Percentiles rank a stretch among this genome's conserved stretches.
phyloP scores from a whole-genome alignment of 208 protist genomes.

The Herpetomonas samuelpessoai region DNA sequence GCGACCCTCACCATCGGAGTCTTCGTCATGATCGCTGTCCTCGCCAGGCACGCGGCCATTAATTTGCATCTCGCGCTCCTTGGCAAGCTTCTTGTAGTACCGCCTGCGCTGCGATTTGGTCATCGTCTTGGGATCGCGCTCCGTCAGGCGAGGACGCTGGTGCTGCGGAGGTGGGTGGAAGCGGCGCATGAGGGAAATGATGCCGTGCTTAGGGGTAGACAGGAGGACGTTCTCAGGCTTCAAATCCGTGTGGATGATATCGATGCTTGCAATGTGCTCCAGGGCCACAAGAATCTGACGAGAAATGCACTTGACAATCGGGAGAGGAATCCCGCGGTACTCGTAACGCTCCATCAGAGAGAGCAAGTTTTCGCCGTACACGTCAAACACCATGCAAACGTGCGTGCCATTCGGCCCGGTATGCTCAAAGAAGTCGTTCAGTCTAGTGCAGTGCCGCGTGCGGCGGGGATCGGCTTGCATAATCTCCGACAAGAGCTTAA shows the following conservation, averaged over 20 bases:
- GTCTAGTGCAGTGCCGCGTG: constrained; percentile 58
- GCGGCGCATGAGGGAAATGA: constrained; percentile 85
- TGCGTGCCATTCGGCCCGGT: constrained; percentile 87
- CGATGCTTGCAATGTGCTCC: constrained; percentile 93
- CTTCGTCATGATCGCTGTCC: constrained; percentile 18
- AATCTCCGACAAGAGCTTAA: constrained; percentile 76
- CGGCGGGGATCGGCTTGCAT: constrained; percentile 78
- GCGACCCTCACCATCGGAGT: constrained; percentile 7
- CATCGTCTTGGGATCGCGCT: constrained; percentile 86
- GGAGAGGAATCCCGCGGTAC: constrained; percentile 94
- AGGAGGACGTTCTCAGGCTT: constrained; percentile 97
- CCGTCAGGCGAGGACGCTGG: constrained; percentile 68
- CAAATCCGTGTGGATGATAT: constrained; percentile 98
- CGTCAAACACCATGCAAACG: constrained; percentile 97
- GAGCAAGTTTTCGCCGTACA: constrained; percentile 96
- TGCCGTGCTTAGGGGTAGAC: constrained; percentile 76
- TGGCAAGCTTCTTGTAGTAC: constrained; percentile 90
- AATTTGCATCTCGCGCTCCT: constrained; percentile 27
- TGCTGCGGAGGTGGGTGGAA: constrained; percentile 74
- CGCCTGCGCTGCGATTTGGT: constrained; percentile 91
- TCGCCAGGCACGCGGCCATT: constrained; percentile 14
- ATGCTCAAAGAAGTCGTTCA: constrained; percentile 92
- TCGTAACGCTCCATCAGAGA: constrained; percentile 95
- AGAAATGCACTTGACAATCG: constrained; percentile 93
- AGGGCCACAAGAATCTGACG: constrained; percentile 89